phyloP scores from a whole-genome alignment of 1,139 yeast genomes.

The Scheffersomyces insectosa region DNA sequence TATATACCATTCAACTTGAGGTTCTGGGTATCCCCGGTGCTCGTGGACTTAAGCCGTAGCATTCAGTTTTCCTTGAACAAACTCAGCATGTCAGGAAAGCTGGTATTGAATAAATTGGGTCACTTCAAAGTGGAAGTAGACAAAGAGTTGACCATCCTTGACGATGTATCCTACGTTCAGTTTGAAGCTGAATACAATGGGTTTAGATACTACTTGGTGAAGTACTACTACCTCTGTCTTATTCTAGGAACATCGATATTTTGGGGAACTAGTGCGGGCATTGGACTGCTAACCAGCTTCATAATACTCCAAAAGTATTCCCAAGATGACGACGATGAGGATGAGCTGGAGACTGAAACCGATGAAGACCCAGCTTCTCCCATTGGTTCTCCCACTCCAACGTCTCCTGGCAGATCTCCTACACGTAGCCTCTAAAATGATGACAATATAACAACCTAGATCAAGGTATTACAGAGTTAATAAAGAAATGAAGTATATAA shows the following conservation, averaged over 20 bases:
- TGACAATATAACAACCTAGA: no score
- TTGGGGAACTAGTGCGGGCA: constrained; percentile 43
- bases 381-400: no score
- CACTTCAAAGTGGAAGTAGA: constrained; percentile 4
- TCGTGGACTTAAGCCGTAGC: constrained; percentile 24
- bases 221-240: constrained; percentile 48
- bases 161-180: constrained; percentile 10
- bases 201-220: constrained; percentile 54
- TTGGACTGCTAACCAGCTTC: constrained; percentile 29
- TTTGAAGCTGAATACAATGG: constrained; percentile 33
- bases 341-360: constrained; percentile 2
- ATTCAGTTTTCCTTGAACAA: constrained; percentile 10
- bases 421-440: no score
- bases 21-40: constrained; percentile 39
- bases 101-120: constrained; percentile 4
- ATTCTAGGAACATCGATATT: constrained; percentile 51
- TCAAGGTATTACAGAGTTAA: no score
- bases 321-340: constrained; percentile 4
- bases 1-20: constrained; percentile 38
- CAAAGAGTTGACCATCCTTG: constrained; percentile 2
- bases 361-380: background rate
- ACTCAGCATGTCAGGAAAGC: constrained; percentile 9
- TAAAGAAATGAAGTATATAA: no score
- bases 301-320: constrained; percentile 9
- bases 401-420: no score